phyloP scores from a whole-genome alignment of 2,329 filamentous ascomycete species.

The Fusarium redolens region DNA sequence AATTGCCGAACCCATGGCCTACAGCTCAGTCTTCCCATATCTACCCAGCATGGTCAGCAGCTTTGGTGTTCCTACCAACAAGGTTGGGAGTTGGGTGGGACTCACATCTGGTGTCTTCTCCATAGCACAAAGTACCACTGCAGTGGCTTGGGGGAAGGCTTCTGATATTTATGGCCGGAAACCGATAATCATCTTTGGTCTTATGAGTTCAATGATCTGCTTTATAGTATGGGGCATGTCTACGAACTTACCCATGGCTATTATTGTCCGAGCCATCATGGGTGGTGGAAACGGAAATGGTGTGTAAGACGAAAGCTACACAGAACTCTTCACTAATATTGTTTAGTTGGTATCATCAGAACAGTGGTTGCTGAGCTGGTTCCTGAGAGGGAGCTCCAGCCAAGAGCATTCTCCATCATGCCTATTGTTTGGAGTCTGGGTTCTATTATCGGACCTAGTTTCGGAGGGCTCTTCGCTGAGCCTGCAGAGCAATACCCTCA shows the following conservation, averaged over 20 bases:
- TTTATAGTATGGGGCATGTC: conserved; percentile 88
- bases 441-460: conserved; percentile 85
- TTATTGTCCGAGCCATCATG: conserved; percentile 79
- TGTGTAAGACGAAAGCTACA: conserved; percentile 47
- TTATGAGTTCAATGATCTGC: conserved; percentile 82
- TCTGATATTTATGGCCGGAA: conserved; percentile 87
- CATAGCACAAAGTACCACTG: conserved; percentile 76
- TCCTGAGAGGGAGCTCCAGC: conserved; percentile 85
- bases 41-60: conserved; percentile 86
- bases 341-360: conserved; percentile 83
- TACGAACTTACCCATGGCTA: conserved; percentile 81
- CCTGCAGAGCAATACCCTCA: conserved; percentile 79
- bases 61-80: conserved; percentile 76
- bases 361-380: conserved; percentile 96
- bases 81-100: conserved; percentile 85
- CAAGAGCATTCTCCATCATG: conserved; percentile 92
- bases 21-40: conserved; percentile 78
- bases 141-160: conserved; percentile 79
- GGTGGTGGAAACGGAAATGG: conserved; percentile 89
- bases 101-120: conserved; percentile 79
- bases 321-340: neutral
- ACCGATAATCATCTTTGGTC: conserved; percentile 78
- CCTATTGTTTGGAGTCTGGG: conserved; percentile 90
- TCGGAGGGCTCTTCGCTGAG: conserved; percentile 87
- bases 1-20: conserved; percentile 79